These are phyloP conservation scores for Aspergillus pseudoglaucus DNA, from an alignment of 2,329 filamentous ascomycete genomes.

Conservation along the genomic window DNA sequence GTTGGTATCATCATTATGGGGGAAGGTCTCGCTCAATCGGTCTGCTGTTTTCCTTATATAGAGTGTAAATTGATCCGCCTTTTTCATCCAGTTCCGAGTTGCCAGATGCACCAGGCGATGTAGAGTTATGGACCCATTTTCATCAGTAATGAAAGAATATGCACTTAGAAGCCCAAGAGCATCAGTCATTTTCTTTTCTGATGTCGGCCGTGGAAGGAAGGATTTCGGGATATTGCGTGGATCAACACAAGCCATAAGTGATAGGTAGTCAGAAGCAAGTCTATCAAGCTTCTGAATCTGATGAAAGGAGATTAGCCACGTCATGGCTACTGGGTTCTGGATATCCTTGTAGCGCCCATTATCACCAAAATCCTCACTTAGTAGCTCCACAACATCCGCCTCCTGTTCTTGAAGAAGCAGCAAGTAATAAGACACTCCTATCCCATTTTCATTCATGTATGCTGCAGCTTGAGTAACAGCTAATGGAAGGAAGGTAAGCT, in stretches of 20 bases:
- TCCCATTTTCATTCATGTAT: background rate
- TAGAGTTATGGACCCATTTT: background rate
- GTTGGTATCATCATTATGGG: conserved; percentile 2
- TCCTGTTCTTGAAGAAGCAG: background rate
- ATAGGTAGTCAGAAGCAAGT: background rate
- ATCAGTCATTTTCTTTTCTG: background rate
- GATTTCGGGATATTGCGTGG: background rate
- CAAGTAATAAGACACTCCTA: background rate
- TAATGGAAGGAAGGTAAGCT: background rate
- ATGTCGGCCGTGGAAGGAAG: background rate
- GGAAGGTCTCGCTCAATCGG: background rate
- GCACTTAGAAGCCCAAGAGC: background rate
- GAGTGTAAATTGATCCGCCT: background rate
- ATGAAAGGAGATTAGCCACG: background rate
- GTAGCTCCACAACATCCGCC: background rate
- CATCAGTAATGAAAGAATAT: background rate
- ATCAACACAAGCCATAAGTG: background rate
- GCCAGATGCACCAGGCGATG: conserved; percentile 9
- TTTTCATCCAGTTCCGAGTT: conserved; percentile 5
- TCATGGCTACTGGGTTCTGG: background rate
- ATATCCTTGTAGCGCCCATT: background rate
- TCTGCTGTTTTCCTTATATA: conserved; percentile 3
- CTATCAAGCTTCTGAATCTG: background rate
- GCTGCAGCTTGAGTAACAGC: background rate
- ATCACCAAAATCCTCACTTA: background rate